These are phyloP conservation scores for Corylus americana DNA, from an alignment of 306 rosid species.

Conservation along the genomic window DNA sequence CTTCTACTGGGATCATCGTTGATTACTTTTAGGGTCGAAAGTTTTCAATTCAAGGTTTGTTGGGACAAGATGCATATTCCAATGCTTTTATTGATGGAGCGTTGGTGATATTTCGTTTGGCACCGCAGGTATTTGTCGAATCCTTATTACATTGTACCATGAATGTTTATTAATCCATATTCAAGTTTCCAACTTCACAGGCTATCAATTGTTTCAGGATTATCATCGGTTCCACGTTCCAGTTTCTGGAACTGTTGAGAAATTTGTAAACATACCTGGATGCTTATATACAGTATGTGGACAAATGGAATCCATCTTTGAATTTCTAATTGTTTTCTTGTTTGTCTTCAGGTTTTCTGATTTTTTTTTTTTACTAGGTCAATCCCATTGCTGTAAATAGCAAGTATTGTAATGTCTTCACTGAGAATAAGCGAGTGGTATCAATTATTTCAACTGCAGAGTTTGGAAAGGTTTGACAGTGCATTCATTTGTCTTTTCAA, in stretches of 20 bases:
- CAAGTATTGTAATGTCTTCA: conserved; percentile 95
- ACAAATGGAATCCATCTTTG: conserved; percentile 14
- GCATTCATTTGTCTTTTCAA: conserved; percentile 25
- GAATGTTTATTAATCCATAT: conserved; percentile 19
- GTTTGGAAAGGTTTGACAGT: conserved; percentile 79
- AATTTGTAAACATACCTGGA: conserved; percentile 76
- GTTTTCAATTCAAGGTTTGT: conserved; percentile 88
- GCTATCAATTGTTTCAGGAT: conserved; percentile 58
- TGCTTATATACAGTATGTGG: conserved; percentile 83
- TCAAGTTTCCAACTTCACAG: conserved; percentile 12
- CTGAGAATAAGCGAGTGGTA: conserved; percentile 91
- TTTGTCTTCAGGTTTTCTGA: conserved; percentile 20
- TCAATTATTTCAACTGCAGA: conserved; percentile 71
- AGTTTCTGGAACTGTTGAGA: conserved; percentile 77
- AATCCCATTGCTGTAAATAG: conserved; percentile 98
- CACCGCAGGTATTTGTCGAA: conserved; percentile 77
- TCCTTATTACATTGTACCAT: conserved; percentile 2
- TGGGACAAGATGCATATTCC: conserved; percentile 69
- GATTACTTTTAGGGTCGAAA: conserved; percentile 68
- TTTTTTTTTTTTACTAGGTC: conserved; percentile 48
- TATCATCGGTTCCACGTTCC: conserved; percentile 95
- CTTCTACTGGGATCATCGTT: conserved; percentile 15
- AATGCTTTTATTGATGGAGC: conserved; percentile 72
- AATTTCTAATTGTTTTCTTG: conserved; percentile 4
- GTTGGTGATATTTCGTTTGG: conserved; percentile 92